Base-by-base conservation (phyloP, 805 yeast genomes). In the Myxozyma kluyveri region DNA sequence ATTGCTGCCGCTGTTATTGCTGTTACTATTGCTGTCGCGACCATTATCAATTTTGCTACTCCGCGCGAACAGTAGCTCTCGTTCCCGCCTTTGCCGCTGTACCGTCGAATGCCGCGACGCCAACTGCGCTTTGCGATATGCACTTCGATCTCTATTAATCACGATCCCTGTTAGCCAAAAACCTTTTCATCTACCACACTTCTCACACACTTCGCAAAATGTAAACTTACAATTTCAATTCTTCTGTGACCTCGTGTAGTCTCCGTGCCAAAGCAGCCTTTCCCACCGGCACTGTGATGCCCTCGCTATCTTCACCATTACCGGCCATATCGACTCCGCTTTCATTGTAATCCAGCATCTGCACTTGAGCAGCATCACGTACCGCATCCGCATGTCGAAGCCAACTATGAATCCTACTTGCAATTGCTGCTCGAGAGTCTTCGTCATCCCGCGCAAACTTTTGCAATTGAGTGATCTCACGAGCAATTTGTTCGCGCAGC, bases 81-180 rank as follows among this genome's bases (percentile, higher is more conserved):
- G 35, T 54, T 35, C 40, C 33, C 45, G 22, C 40, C 52, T 17
- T 29, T 47, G 23, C 47, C 44, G 9, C 29, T 33, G 31, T 5
- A 29, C n/a, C 3, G 52, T 51, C 2, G 50, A 22, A 14, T 41
- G 29, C n/a, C 45, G 49, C 17, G 59, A 44, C 21, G 42, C 31
- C 4, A 48, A 32, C 56, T 64, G 66, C 5, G 67, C 67, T 9
- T 47, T 54, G 14, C 62, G 52, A 22, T 61, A 60, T n/a, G 59
- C 22, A 14, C 37, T 31, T 12, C 54, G 52, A 23, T 54, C 59
- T 21, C 59, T 54, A 22, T 45, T 14, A 12, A 26, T 41, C 7
- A 9, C 33, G 12, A 29, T 9, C 4, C 22, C n/a, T 40, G 35
- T 37, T 38, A 44, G 31, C 19, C 42, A 17, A 14, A 23, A 17